Evolutionary conservation across 1,284 basidiomycete species (phyloP), one percentile per base, ranked within the genome.

Genomic region (Inonotus hispidus): DNA sequence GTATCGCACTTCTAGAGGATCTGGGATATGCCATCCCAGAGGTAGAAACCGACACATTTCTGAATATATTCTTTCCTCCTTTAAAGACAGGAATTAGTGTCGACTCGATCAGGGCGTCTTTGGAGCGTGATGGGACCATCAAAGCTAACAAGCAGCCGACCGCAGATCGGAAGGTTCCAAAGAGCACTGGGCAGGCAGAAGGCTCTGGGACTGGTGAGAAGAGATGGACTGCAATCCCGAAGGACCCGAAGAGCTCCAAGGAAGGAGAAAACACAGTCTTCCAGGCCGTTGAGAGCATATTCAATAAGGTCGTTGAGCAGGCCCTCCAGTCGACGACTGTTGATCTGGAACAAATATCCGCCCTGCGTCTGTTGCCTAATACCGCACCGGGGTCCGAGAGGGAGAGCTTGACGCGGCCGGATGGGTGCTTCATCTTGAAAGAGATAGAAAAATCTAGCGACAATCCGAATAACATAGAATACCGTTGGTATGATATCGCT

Each of bases 401-500:
- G 32, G 3, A 10, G 14, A 54, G 16, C 59, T 32, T 21, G 7
- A 43, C 41, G 19, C 53, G 29, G 19, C 39, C 52, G 4, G 38
- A 60, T 45, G 52, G 39, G 1, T 47, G 35, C 39, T 35, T 54
- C n/a, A 25, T 43, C 32, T 21, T 54, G 23, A 45, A 41, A 2
- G 23, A 32, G 7, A 16, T 16, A 11, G 29, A 53, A 37, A 27
- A 27, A 8, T 19, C 21, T 19, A 16, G 6, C 1, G 27, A 45
- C 1, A 21, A 14, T 2, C 39, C 6, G 21, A 54, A 32, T 16
- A 25, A 11, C 14, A 35, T 19, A 2, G 43, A n/a, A 21, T 23
- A 41, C 8, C 27, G 47, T 49, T 60, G 59, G 59, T 46, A 53
- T 16, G 53, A 54, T 47, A 11, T 32, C 21, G 53, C 52, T 13